Base-by-base conservation (phyloP, 2,329 filamentous ascomycete species). In the Trichoderma afroharzianum region DNA sequence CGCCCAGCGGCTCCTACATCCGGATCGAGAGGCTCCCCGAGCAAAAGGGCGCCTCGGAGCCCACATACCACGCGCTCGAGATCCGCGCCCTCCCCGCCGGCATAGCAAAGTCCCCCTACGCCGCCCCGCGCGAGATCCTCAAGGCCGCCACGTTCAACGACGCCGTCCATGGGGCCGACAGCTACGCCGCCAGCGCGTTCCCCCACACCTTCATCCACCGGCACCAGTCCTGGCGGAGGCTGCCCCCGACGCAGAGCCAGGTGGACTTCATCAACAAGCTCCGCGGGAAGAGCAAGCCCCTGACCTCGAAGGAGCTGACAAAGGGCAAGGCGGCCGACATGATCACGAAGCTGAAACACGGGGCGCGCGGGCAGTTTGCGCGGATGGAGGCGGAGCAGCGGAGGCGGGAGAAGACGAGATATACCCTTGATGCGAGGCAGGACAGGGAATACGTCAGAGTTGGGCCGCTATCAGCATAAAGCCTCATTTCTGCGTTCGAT, bases 321-420 rank as follows among this genome's bases (percentile, higher is more conserved):
- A 96, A 95, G 78, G 95, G 95, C 8, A 90, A 89, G 78, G 95
- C 94, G 5, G 87, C 87, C 5, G 95, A 98, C 79, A 95, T 97
- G 92, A 97, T 98, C 74, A 97, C 93, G 8, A 97, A 97, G 81
- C 79, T 97, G 73, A 95, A 92, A 80, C 92, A 96, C 78, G 95
- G 95, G 0, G 93, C 93, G 1, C 88, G 84, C 80, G 92, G 82
- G 73, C 88, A 82, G 82, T 94, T 87, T 78, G 83, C 85, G 30
- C 84, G 77, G 39, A 81, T 88, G 71, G 85, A 87, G 76, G 83
- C 82, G 0, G 82, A 85, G 68, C 89, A 86, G 78, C 87, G 84
- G 57, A 86, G 85, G 66, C 82, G 79, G 43, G 80, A 83, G 63
- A 85, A 77, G 72, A 64, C 33, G 78, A 82, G 47, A 76, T 71